Base-by-base conservation (phyloP, 2,329 filamentous ascomycete genomes). In the Didymella lethalis region DNA sequence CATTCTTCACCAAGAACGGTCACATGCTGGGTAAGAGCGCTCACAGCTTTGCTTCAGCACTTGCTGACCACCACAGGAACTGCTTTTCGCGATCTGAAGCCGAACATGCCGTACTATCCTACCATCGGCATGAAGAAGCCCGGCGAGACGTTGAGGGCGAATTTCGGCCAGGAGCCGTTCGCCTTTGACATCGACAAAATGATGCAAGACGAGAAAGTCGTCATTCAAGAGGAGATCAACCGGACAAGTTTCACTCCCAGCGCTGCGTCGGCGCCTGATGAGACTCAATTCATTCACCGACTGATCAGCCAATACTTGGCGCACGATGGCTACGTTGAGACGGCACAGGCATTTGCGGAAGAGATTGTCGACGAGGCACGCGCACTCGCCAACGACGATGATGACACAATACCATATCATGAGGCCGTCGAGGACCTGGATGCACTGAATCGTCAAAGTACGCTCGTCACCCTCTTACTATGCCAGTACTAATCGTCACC, bases 241-340 rank as follows among this genome's bases (percentile, higher is more conserved):
- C 62, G 57, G 28, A 62, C 65, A 11, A 72, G 62, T 16, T 61
- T 61, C 5, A 38, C 59, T 16, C 57, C 59, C 25, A 64, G 62
- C 31, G 65, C 65, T 64, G 71, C 61, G 12, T 52, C 55, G 2
- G 48, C 58, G 8, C 80, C 91, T 62, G 86, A 85, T 61, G 94
- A 97, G 76, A 89, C 87, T 1, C 84, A 90, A 26, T 83, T 98
- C 47, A 87, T 97, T 36, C 93, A 97, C 73, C 86, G 90, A 67
- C 81, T 98, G 56, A 88, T 94, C 18, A 84, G 93, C 38, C 93
- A 97, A 77, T 98, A 96, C 66, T 81, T 99, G 14, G 91, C 93
- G 36, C 94, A 98, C 68, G 95, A 98, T 70, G 95, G 95, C 59
- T 98, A 97, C 67, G 90, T 97, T 7, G 94, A 97, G 66, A 97